These are phyloP conservation scores for Schizopora paradoxa DNA, from an alignment of 1,284 basidiomycete species.

Conservation along the genomic window DNA sequence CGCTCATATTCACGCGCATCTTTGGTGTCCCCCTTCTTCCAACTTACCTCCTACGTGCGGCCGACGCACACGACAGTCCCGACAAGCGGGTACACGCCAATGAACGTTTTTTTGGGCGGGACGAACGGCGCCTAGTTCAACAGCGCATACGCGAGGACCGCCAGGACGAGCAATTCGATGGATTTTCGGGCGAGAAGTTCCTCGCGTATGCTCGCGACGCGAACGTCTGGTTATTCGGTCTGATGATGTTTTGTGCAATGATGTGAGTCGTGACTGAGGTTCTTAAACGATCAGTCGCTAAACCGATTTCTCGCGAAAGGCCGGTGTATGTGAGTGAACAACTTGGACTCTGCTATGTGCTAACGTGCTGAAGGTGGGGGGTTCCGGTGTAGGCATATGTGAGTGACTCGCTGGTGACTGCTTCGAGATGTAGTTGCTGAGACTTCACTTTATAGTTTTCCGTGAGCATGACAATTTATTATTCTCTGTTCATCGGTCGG, in stretches of 20 bases:
- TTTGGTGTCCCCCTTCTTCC: not conserved
- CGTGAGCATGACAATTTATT: not conserved
- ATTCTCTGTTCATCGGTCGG: not conserved
- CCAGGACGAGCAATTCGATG: slow-evolving; percentile 34
- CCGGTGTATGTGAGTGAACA: slow-evolving; percentile 3
- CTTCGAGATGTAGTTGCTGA: not conserved
- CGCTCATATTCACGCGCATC: not conserved
- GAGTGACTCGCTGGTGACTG: not conserved
- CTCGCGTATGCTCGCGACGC: slow-evolving; percentile 29
- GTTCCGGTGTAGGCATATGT: not conserved
- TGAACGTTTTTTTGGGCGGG: slow-evolving; percentile 34
- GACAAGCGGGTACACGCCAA: slow-evolving; percentile 28
- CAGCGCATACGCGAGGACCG: slow-evolving; percentile 37
- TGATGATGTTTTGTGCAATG: slow-evolving; percentile 28
- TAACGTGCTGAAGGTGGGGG: not conserved
- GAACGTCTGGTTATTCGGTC: slow-evolving; percentile 37
- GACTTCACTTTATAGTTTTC: not conserved
- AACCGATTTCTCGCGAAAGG: not conserved
- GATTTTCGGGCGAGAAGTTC: slow-evolving; percentile 30
- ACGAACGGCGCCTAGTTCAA: slow-evolving; percentile 31
- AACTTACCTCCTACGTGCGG: not conserved
- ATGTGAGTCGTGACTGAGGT: slow-evolving; percentile 16
- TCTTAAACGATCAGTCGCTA: slow-evolving; percentile 9
- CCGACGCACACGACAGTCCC: slow-evolving; percentile 25
- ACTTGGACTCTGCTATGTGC: not conserved